These are phyloP conservation scores for Pochonia chlamydosporia DNA, from an alignment of 2,329 filamentous ascomycete genomes.

Conservation along the genomic window DNA sequence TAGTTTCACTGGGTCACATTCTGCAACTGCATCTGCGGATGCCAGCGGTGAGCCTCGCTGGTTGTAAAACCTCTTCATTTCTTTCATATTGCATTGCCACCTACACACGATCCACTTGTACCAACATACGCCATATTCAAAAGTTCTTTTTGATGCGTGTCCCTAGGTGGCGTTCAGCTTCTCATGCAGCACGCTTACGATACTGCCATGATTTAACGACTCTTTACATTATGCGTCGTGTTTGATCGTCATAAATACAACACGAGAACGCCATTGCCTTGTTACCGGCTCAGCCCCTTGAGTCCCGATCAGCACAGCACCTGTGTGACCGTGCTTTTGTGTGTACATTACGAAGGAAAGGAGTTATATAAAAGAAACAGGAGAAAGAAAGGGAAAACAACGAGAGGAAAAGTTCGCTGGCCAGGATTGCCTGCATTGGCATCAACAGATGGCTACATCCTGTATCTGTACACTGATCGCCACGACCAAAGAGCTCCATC, in stretches of 20 bases:
- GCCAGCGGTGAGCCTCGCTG: conserved; percentile 29
- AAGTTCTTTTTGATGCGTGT: conserved; percentile 15
- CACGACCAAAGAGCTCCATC: conserved; percentile 15
- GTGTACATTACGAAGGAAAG: conserved; percentile 29
- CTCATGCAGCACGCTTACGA: conserved; percentile 29
- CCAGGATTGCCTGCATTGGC: conserved; percentile 2
- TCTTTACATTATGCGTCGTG: conserved; percentile 28
- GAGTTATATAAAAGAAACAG: conserved; percentile 11
- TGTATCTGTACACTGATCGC: conserved; percentile 29
- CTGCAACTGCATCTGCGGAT: conserved; percentile 19
- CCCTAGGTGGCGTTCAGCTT: conserved; percentile 17
- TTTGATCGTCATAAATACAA: conserved; percentile 20
- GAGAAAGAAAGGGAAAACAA: conserved; percentile 13
- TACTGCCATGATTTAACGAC: conserved; percentile 35
- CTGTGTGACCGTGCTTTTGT: conserved; percentile 19
- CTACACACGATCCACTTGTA: conserved; percentile 25
- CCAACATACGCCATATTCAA: conserved; percentile 5
- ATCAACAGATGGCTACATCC: conserved; percentile 15
- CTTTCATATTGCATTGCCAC: conserved; percentile 16
- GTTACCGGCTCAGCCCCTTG: conserved; percentile 17
- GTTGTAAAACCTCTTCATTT: conserved; percentile 26
- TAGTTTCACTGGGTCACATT: conserved; percentile 19
- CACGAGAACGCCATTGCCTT: conserved; percentile 14
- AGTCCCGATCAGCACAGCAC: conserved; percentile 21
- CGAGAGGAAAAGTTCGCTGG: conserved; percentile 6